Base-by-base conservation (phyloP, 805 yeast genomes). In the Pichia manshurica region DNA sequence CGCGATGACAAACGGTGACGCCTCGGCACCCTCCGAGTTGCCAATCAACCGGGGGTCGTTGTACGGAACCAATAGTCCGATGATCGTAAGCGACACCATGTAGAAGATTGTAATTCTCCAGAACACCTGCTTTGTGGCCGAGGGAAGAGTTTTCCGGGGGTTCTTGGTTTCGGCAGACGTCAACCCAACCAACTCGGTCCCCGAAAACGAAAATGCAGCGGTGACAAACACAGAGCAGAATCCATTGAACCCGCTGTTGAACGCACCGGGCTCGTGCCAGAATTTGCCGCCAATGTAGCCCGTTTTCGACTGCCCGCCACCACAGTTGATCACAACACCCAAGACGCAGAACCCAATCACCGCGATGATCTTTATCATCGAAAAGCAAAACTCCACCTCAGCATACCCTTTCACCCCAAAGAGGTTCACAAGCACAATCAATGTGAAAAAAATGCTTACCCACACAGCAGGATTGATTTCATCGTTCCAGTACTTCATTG, bases 1-100 rank as follows among this genome's bases (percentile, higher is more conserved):
- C 74, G 67, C 46, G 79, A 75, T 73, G 52, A 82, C 87, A 60
- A 82, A 82, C n/a, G 89, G 89, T 15, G 88, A 82, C 15, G 84
- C 79, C 19, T 79, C 67, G 38, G 75, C 72, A 49, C 77, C 76
- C 22, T 64, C 67, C 31, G 72, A 68, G 1, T 72, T 57, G 28
- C 79, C 79, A 59, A 72, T 66, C 53, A 79, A 65, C 53, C 76
- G 65, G 2, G 65, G 61, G 50, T 74, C 69, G 58, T 71, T 67
- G 60, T 72, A 75, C 25, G 87, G 85, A 39, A 79, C 82, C n/a
- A 77, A 63, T 49, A 77, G 69, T 23, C 82, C 80, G 54, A 79
- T 65, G 58, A 79, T 59, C 32, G 73, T 62, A 51, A 78, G 67
- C 5, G 81, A 71, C 28, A 75, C 56, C 41, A 78, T 60, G 62